These are phyloP conservation scores for Salix udensis DNA, from an alignment of 345 rosid genomes.

Conservation along the genomic window DNA sequence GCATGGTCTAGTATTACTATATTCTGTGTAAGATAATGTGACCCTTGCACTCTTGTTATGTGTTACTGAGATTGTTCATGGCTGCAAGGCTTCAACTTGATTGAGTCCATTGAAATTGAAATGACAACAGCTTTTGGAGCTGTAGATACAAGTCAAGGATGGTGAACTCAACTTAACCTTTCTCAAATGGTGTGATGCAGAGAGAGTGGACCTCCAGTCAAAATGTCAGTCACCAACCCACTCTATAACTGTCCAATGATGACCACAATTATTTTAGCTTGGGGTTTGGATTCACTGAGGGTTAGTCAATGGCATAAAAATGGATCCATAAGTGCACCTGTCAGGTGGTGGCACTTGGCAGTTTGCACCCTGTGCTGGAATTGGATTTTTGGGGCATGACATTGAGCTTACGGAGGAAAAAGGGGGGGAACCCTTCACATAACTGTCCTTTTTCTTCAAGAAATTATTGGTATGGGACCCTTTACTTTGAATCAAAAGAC, in stretches of 20 bases:
- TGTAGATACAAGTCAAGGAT: not conserved
- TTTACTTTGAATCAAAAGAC: not conserved
- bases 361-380: no score
- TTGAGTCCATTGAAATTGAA: not conserved
- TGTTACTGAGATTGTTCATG: no score
- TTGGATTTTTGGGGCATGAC: not conserved
- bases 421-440: no score
- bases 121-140: not conserved
- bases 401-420: no score
- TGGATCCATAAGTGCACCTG: no score
- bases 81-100: not conserved
- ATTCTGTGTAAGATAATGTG: not conserved
- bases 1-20: no score
- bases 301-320: no score
- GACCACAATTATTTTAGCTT: not conserved
- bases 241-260: not conserved
- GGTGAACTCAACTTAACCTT: no score
- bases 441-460: not conserved
- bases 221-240: slow-evolving; percentile 7
- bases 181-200: not conserved
- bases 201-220: not conserved
- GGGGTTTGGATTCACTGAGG: not conserved
- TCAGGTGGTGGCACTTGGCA: no score
- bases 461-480: not conserved
- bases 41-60: no score